Base-by-base conservation (phyloP, 164 flowering plant species). In the Akebia trifoliata region DNA sequence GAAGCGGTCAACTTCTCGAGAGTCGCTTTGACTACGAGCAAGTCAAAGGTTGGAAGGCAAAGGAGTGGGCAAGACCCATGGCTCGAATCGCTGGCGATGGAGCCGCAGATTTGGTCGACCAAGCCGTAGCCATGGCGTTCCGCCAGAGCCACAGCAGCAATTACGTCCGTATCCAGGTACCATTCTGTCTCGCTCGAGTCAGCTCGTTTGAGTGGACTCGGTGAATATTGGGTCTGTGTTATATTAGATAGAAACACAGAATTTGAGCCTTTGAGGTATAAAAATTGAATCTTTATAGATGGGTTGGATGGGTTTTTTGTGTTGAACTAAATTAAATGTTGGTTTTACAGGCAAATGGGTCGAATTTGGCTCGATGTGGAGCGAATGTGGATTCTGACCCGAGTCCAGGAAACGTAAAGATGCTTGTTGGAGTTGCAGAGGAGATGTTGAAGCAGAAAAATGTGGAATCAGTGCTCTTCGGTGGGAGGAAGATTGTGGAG, bases 151-250 rank as follows among this genome's bases (percentile, higher is more conserved):
- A 84, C 46, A 78, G 82, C 67, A 74, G 70, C 60, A 88, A 85
- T 63, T 91, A 91, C 62, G 84, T 91, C 47, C 83, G 98, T 0
- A 73, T 91, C 51, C 98, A 91, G 95, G 96, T 86, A n/a, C n/a
- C n/a, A n/a, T n/a, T n/a, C n/a, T n/a, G n/a, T n/a, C n/a, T n/a
- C n/a, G n/a, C n/a, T n/a, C n/a, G n/a, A n/a, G n/a, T n/a, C n/a
- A n/a, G n/a, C n/a, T n/a, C n/a, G n/a, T n/a, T n/a, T n/a, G n/a
- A n/a, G n/a, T n/a, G n/a, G n/a, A n/a, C n/a, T n/a, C n/a, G n/a
- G n/a, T n/a, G n/a, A n/a, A n/a, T n/a, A n/a, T n/a, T n/a, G n/a
- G n/a, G n/a, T n/a, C n/a, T n/a, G n/a, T n/a, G n/a, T n/a, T n/a
- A n/a, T n/a, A n/a, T n/a, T n/a, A n/a, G n/a, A n/a, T n/a, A n/a